Evolutionary conservation across 2,329 filamentous ascomycete genomes (phyloP).

Genomic region (Macrophomina phaseolina): DNA sequence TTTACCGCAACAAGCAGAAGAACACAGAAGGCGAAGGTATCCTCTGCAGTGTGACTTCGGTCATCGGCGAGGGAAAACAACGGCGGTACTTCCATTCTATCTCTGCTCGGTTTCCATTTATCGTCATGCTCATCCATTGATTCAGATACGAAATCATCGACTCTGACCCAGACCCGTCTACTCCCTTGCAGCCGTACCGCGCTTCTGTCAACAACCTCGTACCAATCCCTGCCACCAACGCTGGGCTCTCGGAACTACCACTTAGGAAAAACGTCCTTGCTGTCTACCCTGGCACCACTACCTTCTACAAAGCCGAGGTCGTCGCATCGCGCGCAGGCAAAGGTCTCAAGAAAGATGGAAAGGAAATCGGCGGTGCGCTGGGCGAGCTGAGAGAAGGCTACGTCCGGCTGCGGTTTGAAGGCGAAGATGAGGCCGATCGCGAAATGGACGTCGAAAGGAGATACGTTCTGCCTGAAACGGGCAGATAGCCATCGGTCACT

Average conservation of each 20-base stretch:
- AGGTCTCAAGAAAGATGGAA: constrained; percentile 38
- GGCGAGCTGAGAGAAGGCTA: constrained; percentile 35
- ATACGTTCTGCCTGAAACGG: constrained; percentile 52
- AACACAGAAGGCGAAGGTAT: constrained; percentile 57
- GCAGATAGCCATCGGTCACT: constrained; percentile 3
- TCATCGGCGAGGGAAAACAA: constrained; percentile 61
- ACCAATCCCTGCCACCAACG: constrained; percentile 49
- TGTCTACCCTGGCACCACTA: constrained; percentile 59
- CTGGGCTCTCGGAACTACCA: constrained; percentile 48
- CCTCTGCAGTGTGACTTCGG: constrained; percentile 55
- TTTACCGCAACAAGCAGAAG: constrained; percentile 54
- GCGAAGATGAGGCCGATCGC: constrained; percentile 52
- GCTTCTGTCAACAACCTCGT: constrained; percentile 55
- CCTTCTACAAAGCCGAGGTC: constrained; percentile 60
- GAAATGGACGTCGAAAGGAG: constrained; percentile 57
- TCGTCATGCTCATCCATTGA: too few relatives aligned
- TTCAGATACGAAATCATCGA: constrained; percentile 57
- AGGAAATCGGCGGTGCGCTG: constrained; percentile 27
- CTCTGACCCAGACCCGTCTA: constrained; percentile 50
- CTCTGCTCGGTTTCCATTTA: too few relatives aligned
- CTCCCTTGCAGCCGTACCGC: constrained; percentile 48
- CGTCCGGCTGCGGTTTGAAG: constrained; percentile 55
- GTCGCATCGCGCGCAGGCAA: constrained; percentile 49
- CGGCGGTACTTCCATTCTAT: constrained; percentile 40
- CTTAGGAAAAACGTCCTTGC: constrained; percentile 54